Evolutionary conservation across 1,284 basidiomycete species (phyloP), one percentile per base, ranked within the genome.

Genomic region (Pseudozyma hubeiensis): DNA sequence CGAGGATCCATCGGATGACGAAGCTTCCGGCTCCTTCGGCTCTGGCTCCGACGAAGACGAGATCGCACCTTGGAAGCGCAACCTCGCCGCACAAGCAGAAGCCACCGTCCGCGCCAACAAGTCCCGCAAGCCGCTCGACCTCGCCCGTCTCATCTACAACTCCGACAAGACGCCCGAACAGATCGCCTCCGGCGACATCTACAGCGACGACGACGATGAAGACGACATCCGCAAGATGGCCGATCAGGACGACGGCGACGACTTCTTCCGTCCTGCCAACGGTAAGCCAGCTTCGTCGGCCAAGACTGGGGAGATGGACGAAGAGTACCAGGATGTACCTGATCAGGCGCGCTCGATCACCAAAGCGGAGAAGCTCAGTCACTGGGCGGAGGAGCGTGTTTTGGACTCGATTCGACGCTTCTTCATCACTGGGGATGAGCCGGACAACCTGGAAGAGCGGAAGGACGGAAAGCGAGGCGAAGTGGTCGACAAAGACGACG

Each of bases 131-230:
- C 49, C 57, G 4, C 89, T 89, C 76, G 90, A 97, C 81, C 92
- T 94, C 88, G 93, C 91, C 84, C 90, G 90, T 52, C 88, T 97
- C 58, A 93, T 98, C 57, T 98, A 98, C 84, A 87, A 88, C 44
- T 89, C 89, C 40, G 85, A 88, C 40, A 71, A 92, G 10, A 89
- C 91, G 0, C 91, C 93, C 0, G 88, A 89, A 61, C 88, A 93
- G 78, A 90, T 96, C 43, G 85, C 91, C 0, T 84, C 85, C 0
- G 89, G 89, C 7, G 84, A 84, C 47, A 54, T 66, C 24, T 37
- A 19, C 39, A 39, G 33, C 24, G 34, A 35, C 17, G 48, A 60
- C 16, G 70, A 74, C 7, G 57, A 58, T 1, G 71, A 70, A 5
- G 63, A 66, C 19, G 65, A 69, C 17, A 62, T 67, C 33, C 47